These are phyloP conservation scores for Sarocladiaceae sp. DNA, from an alignment of 2,329 filamentous ascomycete species.

Conservation along the genomic window DNA sequence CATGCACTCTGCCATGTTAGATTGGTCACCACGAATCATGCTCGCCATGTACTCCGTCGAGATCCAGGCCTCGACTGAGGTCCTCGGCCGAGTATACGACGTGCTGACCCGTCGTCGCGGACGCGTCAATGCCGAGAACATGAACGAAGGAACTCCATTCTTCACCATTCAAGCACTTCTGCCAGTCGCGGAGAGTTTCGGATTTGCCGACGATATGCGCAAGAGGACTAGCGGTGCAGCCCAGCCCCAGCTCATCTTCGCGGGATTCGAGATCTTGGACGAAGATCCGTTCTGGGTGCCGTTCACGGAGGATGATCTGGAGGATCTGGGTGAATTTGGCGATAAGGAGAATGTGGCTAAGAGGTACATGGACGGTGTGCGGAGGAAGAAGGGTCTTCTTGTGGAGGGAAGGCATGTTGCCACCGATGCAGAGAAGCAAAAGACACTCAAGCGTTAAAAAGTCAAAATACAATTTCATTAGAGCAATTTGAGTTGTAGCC, in stretches of 20 bases:
- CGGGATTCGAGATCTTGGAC: slow-evolving; percentile 87
- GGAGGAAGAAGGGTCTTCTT: slow-evolving; percentile 81
- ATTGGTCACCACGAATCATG: slow-evolving; percentile 94
- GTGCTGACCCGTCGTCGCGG: slow-evolving; percentile 95
- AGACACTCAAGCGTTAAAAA: slow-evolving; percentile 57
- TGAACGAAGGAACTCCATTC: slow-evolving; percentile 94
- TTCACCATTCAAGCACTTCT: slow-evolving; percentile 88
- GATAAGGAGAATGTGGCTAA: slow-evolving; percentile 96
- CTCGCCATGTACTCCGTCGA: slow-evolving; percentile 98
- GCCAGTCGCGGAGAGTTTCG: slow-evolving; percentile 92
- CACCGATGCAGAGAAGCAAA: slow-evolving; percentile 89
- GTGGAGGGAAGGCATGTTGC: slow-evolving; percentile 74
- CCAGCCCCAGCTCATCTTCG: slow-evolving; percentile 88
- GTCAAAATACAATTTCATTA: background rate
- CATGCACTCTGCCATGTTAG: slow-evolving; percentile 82
- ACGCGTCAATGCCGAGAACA: slow-evolving; percentile 80
- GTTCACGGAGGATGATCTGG: slow-evolving; percentile 91
- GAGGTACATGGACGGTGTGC: slow-evolving; percentile 88
- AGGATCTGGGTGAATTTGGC: slow-evolving; percentile 90
- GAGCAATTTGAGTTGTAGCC: too few relatives aligned
- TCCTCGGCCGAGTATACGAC: slow-evolving; percentile 90
- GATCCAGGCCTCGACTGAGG: slow-evolving; percentile 94
- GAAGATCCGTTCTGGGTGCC: slow-evolving; percentile 98
- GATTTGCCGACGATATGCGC: slow-evolving; percentile 93
- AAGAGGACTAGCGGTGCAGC: slow-evolving; percentile 90